A percentile compares a stretch with the other conserved stretches of the same genome.
Evolutionary conservation across 1,139 yeast genomes (phyloP).

Genomic region (Tardiomyces digboiensis): DNA sequence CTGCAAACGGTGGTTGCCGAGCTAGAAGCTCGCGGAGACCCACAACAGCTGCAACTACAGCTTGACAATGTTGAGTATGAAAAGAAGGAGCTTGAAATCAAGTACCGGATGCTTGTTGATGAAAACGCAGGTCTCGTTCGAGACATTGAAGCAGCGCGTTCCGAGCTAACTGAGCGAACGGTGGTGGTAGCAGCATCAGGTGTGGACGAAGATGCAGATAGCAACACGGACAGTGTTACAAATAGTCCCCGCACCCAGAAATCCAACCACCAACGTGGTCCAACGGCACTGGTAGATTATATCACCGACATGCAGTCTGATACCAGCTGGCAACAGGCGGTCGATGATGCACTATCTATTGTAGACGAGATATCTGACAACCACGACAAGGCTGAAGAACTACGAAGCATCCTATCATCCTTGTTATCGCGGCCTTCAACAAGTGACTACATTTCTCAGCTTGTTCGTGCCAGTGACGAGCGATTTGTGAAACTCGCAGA

Average conservation of each 20-base stretch:
- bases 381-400: background rate
- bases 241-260: too few relatives aligned
- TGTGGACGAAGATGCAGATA: too few relatives aligned
- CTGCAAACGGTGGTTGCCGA: constrained; percentile 3
- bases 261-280: too few relatives aligned
- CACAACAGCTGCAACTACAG: constrained; percentile 13
- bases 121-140: constrained; percentile 17
- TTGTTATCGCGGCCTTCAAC: background rate
- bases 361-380: background rate
- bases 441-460: background rate
- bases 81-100: constrained; percentile 22
- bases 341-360: background rate
- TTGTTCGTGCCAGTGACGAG: background rate
- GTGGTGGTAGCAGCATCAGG: too few relatives aligned
- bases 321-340: background rate
- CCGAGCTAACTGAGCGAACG: background rate
- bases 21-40: constrained; percentile 2
- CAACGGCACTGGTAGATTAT: too few relatives aligned
- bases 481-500: background rate
- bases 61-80: constrained; percentile 23
- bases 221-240: too few relatives aligned
- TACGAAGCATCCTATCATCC: background rate
- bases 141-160: background rate
- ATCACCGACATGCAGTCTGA: too few relatives aligned
- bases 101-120: constrained; percentile 19